Base-by-base conservation (phyloP, 805 yeast species). In the Saturnispora gosingensis region DNA sequence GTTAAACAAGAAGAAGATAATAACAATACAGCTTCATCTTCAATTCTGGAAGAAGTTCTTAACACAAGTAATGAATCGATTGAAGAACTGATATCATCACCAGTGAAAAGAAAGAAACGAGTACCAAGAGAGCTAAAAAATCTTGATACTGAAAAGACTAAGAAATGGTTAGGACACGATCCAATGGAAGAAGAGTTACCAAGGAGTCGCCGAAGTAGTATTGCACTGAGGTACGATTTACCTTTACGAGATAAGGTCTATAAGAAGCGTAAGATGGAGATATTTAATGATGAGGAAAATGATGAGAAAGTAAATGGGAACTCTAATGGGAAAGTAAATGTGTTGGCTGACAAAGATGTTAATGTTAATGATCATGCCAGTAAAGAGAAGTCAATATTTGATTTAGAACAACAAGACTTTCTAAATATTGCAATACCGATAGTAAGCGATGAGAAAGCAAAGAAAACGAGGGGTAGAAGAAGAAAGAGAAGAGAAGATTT, bases 171-270 rank as follows among this genome's bases (percentile, higher is more conserved):
- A 49, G 49, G 53, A 13, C 45, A 51, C 28, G 56, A 53, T 51
- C 53, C 52, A 32, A 30, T 54, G 27, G 83, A 46, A 22, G 50
- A 49, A 9, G 58, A 50, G 22, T 16, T 47, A 5, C 52, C 49
- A 48, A 42, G 58, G 10, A 45, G 54, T 13, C 60, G 58, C 48
- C 71, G 88, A 24, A 68, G 80, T 89, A 0, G 80, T 90, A 1
- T 64, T 84, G 49, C 71, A 85, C 39, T 77, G 75, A 15, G 85
- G 85, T 61, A 74, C 83, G 82, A 75, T 95, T 61, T 72, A 91
- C 56, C 80, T 79, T 81, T 0, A 83, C 71, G 30, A 72, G 74
- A 55, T 22, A 38, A 40, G 6, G 27, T 16, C 6, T 4, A 18
- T 11, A 38, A 38, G 15, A 38, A 18, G 24, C 27, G 22, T 13